Evolutionary conservation across 257 asterid genomes (phyloP).

Genomic region (Osmanthus fragrans): DNA sequence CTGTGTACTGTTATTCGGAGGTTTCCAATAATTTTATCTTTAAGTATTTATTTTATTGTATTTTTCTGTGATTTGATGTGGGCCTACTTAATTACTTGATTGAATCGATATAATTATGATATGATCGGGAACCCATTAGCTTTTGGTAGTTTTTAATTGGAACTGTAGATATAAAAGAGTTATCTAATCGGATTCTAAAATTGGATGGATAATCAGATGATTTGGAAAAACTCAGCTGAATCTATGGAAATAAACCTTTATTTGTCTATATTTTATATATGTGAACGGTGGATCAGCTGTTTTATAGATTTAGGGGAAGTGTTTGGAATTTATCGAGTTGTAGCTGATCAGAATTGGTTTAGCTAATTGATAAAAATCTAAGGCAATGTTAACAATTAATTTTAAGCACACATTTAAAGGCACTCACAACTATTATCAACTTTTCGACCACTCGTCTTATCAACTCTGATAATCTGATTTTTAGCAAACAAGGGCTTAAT

Average conservation of each 20-base stretch:
- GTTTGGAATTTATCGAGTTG: not conserved
- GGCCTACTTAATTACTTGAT: not conserved
- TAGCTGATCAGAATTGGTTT: not conserved
- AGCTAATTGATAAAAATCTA: too few species aligned
- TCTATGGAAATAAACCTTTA: not conserved
- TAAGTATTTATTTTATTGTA: not conserved
- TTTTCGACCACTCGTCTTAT: too few species aligned
- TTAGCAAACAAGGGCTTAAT: not conserved
- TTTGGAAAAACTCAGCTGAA: not conserved
- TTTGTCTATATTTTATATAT: not conserved
- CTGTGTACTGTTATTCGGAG: not conserved
- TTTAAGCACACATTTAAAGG: too few species aligned
- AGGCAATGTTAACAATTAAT: too few species aligned
- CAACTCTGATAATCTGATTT: too few species aligned
- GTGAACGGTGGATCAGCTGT: not conserved
- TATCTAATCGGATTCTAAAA: not conserved
- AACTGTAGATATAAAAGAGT: not conserved
- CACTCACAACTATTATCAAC: too few species aligned
- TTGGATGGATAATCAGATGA: not conserved
- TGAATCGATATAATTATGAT: not conserved
- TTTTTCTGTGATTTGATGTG: conserved; percentile 9
- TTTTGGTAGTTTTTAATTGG: not conserved
- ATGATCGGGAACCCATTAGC: not conserved
- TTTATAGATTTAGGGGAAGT: not conserved
- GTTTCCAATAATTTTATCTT: not conserved